Base-by-base conservation (phyloP, 164 flowering plant species). In the Kingdonia uniflora region DNA sequence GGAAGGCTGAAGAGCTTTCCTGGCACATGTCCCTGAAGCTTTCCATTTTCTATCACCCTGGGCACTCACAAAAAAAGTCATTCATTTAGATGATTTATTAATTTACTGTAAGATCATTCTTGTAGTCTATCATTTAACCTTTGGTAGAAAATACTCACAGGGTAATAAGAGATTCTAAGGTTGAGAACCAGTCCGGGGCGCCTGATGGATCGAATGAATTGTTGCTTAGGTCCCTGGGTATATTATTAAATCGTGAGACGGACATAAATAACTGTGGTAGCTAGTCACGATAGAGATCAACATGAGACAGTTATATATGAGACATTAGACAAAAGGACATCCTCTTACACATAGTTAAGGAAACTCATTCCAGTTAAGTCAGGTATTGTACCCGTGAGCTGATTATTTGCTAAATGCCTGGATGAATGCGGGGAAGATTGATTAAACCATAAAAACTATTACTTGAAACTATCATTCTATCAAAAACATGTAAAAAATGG, bases 121-220 rank as follows among this genome's bases (percentile, higher is more conserved):
- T n/a, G n/a, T n/a, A n/a, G n/a, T n/a, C n/a, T n/a, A n/a, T n/a
- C n/a, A n/a, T n/a, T n/a, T n/a, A n/a, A 11, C 12, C 10, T 3
- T 11, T 11, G 19, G 23, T 29, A 14, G 6, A n/a, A 19, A 37
- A 42, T 55, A 71, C 90, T 79, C 68, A 94, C 97, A 94, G 47
- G 21, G 95, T 89, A 37, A 87, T 94, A 23, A 94, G 85, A n/a
- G 96, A 75, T 22, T 66, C 54, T 67, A 81, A 49, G 26, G 76
- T 83, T 45, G 95, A 76, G 68, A 94, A 81, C 99, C 99, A 94
- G 37, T 49, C 51, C 10, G 99, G 99, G 65, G 85, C 81, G 55
- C 61, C 74, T 24, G 97, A 73, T 55, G 66, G 41, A 29, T 61
- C 76, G 62, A 94, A 94, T 15, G 74, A 64, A 59, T 94, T 89